These are phyloP conservation scores for Limonomyces culmigenus DNA, from an alignment of 1,284 basidiomycete genomes.

Conservation along the genomic window DNA sequence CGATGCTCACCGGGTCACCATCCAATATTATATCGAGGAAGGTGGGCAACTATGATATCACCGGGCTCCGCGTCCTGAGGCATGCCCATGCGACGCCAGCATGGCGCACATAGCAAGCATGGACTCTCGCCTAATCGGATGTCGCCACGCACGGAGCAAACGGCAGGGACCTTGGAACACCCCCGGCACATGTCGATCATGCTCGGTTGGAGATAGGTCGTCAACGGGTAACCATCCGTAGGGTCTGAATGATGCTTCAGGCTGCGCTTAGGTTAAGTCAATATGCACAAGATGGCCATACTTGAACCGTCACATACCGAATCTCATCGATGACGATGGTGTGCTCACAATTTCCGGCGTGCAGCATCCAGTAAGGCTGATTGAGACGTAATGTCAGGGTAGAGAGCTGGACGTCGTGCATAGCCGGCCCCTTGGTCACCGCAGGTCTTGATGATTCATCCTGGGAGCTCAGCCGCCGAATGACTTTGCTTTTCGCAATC, in stretches of 20 bases:
- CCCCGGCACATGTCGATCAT: constrained; percentile 44
- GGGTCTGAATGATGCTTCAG: constrained; percentile 39
- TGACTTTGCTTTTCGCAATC: constrained; percentile 3
- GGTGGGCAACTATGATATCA: constrained; percentile 17
- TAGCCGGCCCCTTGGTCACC: constrained; percentile 25
- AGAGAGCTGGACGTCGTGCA: constrained; percentile 29
- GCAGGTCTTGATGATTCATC: constrained; percentile 30
- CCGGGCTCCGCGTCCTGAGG: constrained; percentile 20
- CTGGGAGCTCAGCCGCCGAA: constrained; percentile 12
- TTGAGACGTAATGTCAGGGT: constrained; percentile 42
- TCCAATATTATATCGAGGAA: neutral
- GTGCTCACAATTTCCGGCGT: constrained; percentile 69
- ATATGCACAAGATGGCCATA: constrained; percentile 1
- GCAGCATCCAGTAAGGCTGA: constrained; percentile 67
- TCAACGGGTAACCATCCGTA: constrained; percentile 42
- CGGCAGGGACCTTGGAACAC: constrained; percentile 53
- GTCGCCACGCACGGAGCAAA: constrained; percentile 48
- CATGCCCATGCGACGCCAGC: constrained; percentile 54
- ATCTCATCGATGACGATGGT: constrained; percentile 58
- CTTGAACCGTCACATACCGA: constrained; percentile 26
- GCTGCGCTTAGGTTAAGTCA: constrained; percentile 17
- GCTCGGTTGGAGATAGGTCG: constrained; percentile 42
- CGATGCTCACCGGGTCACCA: too few relatives aligned
- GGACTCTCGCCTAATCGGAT: constrained; percentile 60
- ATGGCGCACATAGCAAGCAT: constrained; percentile 49